Conservation (phyloP, 1,284 basidiomycete genomes). For the Vanrija sp. region DNA sequence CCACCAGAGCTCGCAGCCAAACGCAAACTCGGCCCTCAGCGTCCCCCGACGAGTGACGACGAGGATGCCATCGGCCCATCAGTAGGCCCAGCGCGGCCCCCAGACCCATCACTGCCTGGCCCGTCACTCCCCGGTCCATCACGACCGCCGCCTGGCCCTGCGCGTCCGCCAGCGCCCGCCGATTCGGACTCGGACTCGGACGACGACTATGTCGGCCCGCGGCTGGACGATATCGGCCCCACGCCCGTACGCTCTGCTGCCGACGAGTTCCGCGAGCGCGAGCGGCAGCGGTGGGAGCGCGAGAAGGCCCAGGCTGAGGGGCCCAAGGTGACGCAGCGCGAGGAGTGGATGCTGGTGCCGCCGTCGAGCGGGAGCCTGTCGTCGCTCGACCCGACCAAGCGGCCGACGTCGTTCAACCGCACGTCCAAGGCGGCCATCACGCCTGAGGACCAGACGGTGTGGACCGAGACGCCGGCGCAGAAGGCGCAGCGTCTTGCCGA, state of each 20-base stretch:
- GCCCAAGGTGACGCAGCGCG: conserved; percentile 48
- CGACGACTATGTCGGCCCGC: conserved; percentile 33
- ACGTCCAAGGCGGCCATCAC: conserved; percentile 40
- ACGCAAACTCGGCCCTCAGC: conserved; percentile 9
- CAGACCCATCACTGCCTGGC: conserved; percentile 1
- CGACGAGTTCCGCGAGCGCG: conserved; percentile 71
- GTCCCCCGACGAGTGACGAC: not conserved
- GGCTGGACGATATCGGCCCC: conserved; percentile 5
- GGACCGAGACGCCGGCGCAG: conserved; percentile 91
- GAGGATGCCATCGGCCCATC: conserved; percentile 1
- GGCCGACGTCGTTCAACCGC: conserved; percentile 52
- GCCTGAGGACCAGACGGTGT: conserved; percentile 59
- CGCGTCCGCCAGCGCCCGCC: not conserved
- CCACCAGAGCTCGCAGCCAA: conserved; percentile 38
- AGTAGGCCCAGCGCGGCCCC: not conserved
- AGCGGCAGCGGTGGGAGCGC: conserved; percentile 42
- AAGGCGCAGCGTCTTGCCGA: conserved; percentile 77
- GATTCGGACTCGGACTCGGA: conserved; percentile 16
- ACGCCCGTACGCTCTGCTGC: conserved; percentile 54
- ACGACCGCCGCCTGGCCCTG: not conserved
- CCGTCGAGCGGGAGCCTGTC: conserved; percentile 64
- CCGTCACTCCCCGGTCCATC: conserved; percentile 6
- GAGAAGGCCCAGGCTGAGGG: conserved; percentile 13
- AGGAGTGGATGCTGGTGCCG: conserved; percentile 93
- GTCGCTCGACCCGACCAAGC: conserved; percentile 70